These are phyloP conservation scores for Solanum tacnaense DNA, from an alignment of 257 asterid genomes.

Conservation along the genomic window DNA sequence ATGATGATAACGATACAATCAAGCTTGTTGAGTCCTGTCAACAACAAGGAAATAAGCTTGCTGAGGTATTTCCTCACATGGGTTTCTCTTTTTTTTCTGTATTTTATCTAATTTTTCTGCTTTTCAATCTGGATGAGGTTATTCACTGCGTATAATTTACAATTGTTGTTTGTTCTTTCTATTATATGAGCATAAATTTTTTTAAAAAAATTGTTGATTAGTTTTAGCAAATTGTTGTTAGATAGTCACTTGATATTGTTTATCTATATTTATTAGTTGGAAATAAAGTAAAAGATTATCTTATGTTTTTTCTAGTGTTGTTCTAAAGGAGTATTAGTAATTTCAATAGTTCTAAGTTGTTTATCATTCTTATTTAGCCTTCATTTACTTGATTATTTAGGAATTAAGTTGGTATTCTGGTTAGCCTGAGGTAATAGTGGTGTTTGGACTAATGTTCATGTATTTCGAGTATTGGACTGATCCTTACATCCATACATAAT, in stretches of 20 bases:
- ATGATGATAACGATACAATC: not conserved
- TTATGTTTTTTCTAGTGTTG: not conserved
- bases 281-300: not conserved
- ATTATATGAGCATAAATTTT: no score
- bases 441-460: not conserved
- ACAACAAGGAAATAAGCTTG: slow-evolving; percentile 62
- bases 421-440: not conserved
- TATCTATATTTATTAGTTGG: not conserved
- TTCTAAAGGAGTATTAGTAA: not conserved
- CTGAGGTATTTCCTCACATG: slow-evolving; percentile 43
- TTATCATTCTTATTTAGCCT: not conserved
- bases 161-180: not conserved
- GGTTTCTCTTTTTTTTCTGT: not conserved
- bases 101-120: not conserved
- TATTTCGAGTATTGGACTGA: not conserved
- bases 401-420: not conserved
- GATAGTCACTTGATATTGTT: not conserved
- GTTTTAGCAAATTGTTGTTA: not conserved
- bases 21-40: slow-evolving; percentile 41
- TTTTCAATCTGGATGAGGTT: not conserved
- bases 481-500: not conserved
- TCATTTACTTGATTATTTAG: not conserved
- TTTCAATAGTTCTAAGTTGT: not conserved
- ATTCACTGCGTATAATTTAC: not conserved
- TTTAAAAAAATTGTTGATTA: not conserved